Evolutionary conservation across 805 yeast genomes (phyloP), one percentile per base, ranked within the genome.

Genomic region (Tetrapisispora namnaoensis): DNA sequence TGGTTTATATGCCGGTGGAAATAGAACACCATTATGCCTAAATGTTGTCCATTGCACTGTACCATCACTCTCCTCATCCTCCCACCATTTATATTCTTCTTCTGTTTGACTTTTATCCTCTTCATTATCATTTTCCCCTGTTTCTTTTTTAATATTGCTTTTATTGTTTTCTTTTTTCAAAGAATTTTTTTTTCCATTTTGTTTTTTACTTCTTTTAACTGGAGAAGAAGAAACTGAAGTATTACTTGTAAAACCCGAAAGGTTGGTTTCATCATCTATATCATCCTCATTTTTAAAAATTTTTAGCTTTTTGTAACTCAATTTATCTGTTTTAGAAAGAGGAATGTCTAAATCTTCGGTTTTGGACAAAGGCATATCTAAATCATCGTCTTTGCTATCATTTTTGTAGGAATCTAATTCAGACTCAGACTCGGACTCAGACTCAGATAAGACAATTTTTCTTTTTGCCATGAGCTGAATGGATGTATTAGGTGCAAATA

Each of bases 1-100:
- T 3, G 93, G 89, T 61, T 83, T 90, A 64, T 91, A 91, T 2
- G 79, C 83, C 0, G 98, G 97, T 2, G 99, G 97, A 59, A 91
- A 91, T 32, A 90, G 69, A 13, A 91, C 96, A 58, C 99, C 99
- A 55, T 77, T 81, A 63, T 91, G 99, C 53, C 79, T 87, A 46
- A 91, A 70, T 1, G 89, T 77, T 22, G 79, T 82, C 99, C 99
- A 91, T 61, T 88, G 87, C 48, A 82, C 73, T 39, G 82, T 78
- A 32, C 83, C 91, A 59, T 86, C 85, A 32, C 80, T 67, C 54
- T 83, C 84, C 35, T 69, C 65, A 42, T 78, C 79, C 40, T 78
- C 79, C 62, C 86, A 91, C 93, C 95, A 88, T 95, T 95, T 82
- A 65, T 80, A 82, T 61, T 78, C 82, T n/a, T 68, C 71, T 2